These are phyloP conservation scores for Pythium graminicola DNA, from an alignment of 352 stramenopile species.

Conservation along the genomic window DNA sequence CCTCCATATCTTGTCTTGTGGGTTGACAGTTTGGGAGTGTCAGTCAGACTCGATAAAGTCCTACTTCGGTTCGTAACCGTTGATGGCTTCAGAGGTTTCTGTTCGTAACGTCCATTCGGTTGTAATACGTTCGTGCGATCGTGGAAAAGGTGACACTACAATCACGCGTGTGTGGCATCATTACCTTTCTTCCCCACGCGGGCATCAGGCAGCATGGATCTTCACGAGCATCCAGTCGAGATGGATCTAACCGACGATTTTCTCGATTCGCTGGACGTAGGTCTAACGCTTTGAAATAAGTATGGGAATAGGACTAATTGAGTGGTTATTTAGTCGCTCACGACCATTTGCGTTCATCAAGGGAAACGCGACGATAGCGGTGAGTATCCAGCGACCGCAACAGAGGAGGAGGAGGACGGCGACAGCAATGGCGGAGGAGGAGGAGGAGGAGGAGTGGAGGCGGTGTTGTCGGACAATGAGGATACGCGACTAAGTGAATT, in stretches of 20 bases:
- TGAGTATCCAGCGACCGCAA: conserved; percentile 6
- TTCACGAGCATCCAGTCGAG: conserved; percentile 14
- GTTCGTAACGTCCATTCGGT: conserved; percentile 14
- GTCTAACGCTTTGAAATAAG: conserved; percentile 8
- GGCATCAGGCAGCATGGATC: neutral
- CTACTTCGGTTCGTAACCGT: neutral
- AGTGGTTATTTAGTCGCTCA: conserved; percentile 17
- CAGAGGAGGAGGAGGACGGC: neutral
- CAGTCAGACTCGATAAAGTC: neutral
- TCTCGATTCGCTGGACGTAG: conserved; percentile 64
- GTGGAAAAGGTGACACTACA: conserved; percentile 1
- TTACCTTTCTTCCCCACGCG: neutral
- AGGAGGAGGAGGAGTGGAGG: neutral
- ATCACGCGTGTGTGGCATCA: neutral
- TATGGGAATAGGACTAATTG: neutral
- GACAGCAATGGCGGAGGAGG: neutral
- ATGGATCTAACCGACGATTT: conserved; percentile 61
- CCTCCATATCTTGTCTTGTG: conserved; percentile 24
- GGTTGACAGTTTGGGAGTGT: no score
- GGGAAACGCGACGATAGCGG: conserved; percentile 4
- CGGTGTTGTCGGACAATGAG: neutral
- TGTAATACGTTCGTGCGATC: conserved; percentile 14
- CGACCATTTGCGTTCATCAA: conserved; percentile 7
- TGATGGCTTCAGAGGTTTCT: no score
- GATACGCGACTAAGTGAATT: conserved; percentile 20